phyloP scores from a whole-genome alignment of 2,329 filamentous ascomycete genomes.

The Trichophaea hybrida region DNA sequence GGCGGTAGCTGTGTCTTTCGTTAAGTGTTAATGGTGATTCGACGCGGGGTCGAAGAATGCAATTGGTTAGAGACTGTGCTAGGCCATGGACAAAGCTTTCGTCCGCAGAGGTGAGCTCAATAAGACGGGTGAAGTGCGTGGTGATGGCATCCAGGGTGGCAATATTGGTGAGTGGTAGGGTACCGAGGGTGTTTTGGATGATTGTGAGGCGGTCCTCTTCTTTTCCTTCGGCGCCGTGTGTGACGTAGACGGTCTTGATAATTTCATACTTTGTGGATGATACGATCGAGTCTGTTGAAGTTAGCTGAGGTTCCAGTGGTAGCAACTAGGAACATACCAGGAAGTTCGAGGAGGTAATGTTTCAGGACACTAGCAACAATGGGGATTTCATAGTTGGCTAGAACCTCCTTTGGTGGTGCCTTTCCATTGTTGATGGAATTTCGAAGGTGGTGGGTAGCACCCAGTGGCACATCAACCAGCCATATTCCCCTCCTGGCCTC shows the following conservation, averaged over 20 bases:
- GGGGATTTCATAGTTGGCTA: conserved; percentile 83
- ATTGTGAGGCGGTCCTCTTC: conserved; percentile 74
- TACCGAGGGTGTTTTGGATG: conserved; percentile 86
- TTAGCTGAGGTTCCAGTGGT: neutral
- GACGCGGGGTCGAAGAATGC: conserved; percentile 70
- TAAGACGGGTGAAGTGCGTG: conserved; percentile 92
- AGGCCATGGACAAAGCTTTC: conserved; percentile 67
- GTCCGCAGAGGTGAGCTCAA: conserved; percentile 91
- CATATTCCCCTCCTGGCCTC: conserved; percentile 84
- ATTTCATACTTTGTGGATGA: conserved; percentile 98
- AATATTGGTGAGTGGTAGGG: conserved; percentile 90
- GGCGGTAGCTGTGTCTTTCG: conserved; percentile 79
- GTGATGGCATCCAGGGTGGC: conserved; percentile 96
- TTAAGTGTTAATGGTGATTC: conserved; percentile 90
- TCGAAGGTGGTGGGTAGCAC: conserved; percentile 71
- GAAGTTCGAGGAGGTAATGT: conserved; percentile 85
- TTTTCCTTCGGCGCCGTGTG: conserved; percentile 58
- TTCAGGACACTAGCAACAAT: conserved; percentile 87
- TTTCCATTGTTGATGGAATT: conserved; percentile 77
- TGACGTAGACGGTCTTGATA: conserved; percentile 89
- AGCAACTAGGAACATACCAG: conserved; percentile 46
- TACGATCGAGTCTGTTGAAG: conserved; percentile 68
- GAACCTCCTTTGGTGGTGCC: conserved; percentile 55
- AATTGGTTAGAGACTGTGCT: conserved; percentile 62
- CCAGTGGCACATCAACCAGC: conserved; percentile 80